Percentiles rank a stretch among this genome's conserved stretches.
These are phyloP conservation scores for Nicotiana sylvestris DNA, from an alignment of 257 asterid species.

Conservation along the genomic window DNA sequence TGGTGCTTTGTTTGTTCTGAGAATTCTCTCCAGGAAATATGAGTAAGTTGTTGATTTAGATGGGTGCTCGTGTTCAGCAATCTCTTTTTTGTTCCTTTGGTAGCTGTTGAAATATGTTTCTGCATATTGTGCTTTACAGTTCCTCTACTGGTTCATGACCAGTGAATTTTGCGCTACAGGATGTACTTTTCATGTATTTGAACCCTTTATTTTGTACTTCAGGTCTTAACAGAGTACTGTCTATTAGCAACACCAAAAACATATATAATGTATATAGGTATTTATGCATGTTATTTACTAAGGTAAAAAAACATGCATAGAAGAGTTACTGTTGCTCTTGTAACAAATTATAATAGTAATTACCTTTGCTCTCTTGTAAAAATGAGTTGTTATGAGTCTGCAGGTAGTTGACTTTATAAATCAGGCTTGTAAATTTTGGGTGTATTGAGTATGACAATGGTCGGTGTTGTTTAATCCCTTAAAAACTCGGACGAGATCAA, in stretches of 20 bases:
- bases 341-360: background rate
- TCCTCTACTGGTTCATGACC: background rate
- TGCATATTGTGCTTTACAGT: background rate
- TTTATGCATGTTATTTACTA: background rate
- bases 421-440: background rate
- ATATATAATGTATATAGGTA: background rate
- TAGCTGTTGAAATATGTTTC: background rate
- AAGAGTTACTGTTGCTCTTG: background rate
- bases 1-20: conserved; percentile 84
- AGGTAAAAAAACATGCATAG: background rate
- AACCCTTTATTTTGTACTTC: background rate
- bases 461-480: background rate
- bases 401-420: background rate
- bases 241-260: background rate
- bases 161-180: background rate
- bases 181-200: background rate
- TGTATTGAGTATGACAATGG: background rate
- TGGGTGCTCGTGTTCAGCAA: background rate
- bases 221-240: background rate
- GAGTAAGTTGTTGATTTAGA: conserved; percentile 58
- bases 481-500: background rate
- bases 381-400: background rate
- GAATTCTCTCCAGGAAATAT: conserved; percentile 89
- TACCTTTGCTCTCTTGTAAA: background rate
- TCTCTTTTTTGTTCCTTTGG: background rate